Evolutionary conservation across 352 stramenopile species (phyloP), one percentile per base, ranked within the genome.

Genomic region (Globisporangium abappressorium): DNA sequence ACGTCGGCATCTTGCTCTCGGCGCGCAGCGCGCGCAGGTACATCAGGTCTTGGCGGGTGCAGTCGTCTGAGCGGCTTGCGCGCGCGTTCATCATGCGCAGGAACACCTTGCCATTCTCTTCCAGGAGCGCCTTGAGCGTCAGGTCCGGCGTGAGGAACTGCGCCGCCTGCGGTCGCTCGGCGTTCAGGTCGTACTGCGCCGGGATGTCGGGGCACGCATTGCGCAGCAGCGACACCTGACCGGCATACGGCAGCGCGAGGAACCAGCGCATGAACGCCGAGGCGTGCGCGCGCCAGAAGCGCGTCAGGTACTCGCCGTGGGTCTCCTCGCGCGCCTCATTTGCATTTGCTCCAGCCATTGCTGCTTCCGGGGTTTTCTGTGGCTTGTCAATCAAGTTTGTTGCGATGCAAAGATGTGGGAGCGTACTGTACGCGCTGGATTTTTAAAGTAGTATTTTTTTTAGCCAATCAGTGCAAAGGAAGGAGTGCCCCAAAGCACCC

Each of bases 201-300:
- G 87, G 82, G 26, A 95, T 82, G 70, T 95, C 87, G 9, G 87
- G 87, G 41, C 81, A 85, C n/a, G 87, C 87, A 61, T 93, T 95
- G 68, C 84, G 85, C 56, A 93, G 34, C 7, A 95, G 75, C 12
- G 84, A 84, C 24, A 93, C 80, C 65, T 95, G 87, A 0, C 87
- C 87, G 1, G 84, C 76, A 57, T 92, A 93, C 1, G 87, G 87
- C 18, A 95, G 72, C 15, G 82, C 70, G 30, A 95, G 68, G 75
- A 95, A 93, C 87, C 87, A 95, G 53, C 84, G 82, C 87, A 95
- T 95, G 70, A 95, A 95, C 33, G 73, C 66, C 1, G 85, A 90
- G 34, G 82, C 85, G 80, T 93, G 80, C 6, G 77, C 72, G 14
- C 75, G 66, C 87, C 87, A 95, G 75, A 95, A 95, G 49, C 84